A percentile compares a stretch with the other conserved stretches of the same genome.
These are phyloP conservation scores for Colletotrichum shisoi DNA, from an alignment of 2,329 filamentous ascomycete species.

Conservation along the genomic window DNA sequence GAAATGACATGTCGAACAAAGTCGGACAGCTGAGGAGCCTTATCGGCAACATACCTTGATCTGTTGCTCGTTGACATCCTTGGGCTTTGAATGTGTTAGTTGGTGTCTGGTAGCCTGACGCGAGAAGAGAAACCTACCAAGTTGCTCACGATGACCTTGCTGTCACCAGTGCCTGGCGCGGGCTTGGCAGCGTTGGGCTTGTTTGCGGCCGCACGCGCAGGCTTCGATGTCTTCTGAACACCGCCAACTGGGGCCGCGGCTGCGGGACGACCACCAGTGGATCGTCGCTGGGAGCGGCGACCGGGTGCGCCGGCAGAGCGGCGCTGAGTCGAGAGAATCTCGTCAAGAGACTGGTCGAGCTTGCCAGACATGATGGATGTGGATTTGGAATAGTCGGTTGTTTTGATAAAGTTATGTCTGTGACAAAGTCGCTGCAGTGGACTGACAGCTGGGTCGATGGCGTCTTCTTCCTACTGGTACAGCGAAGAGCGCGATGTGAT, in stretches of 20 bases:
- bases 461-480: conserved; percentile 6
- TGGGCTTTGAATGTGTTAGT: conserved; percentile 73
- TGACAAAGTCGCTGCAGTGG: conserved; percentile 14
- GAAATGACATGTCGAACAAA: conserved; percentile 69
- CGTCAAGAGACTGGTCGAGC: conserved; percentile 95
- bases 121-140: conserved; percentile 70
- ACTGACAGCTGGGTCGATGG: conserved; percentile 27
- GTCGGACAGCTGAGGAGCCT: conserved; percentile 73
- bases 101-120: conserved; percentile 1
- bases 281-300: conserved; percentile 60
- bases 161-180: conserved; percentile 71
- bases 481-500: conserved; percentile 24
- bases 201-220: conserved; percentile 64
- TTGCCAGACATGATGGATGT: conserved; percentile 82
- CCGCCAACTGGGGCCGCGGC: conserved; percentile 80
- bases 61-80: conserved; percentile 94
- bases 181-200: conserved; percentile 72
- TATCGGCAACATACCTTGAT: conserved; percentile 99
- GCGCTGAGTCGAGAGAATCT: conserved; percentile 85
- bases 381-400: conserved; percentile 9
- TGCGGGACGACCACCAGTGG: conserved; percentile 61
- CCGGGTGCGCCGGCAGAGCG: conserved; percentile 59
- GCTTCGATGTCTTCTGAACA: conserved; percentile 78
- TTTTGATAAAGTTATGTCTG: not conserved
- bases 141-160: conserved; percentile 98